Evolutionary conservation across 768 basidiomycete species (phyloP), one percentile per base, ranked within the genome.

Genomic region (Hericium rajendrae): DNA sequence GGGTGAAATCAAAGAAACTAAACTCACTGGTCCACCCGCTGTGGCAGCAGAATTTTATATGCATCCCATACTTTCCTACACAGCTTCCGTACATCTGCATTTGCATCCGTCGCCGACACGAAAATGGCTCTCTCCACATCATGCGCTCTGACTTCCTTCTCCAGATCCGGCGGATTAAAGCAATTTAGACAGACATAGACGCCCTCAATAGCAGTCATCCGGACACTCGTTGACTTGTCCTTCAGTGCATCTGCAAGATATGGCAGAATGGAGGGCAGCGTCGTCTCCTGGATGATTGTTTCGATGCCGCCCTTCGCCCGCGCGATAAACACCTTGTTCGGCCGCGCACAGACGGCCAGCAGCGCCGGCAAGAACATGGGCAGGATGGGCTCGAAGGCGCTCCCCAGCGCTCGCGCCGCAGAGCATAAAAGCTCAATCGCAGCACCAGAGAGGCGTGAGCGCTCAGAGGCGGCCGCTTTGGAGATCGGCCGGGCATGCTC

Each of bases 131-230:
- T 73, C 68, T 94, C 91, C 26, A 94, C 74, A 41, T 86, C 82
- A 48, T 74, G 74, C 0, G 81, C 83, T 15, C 85, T 73, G 0
- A 71, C 59, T 50, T 89, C 86, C 67, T 80, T 86, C 68, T 88
- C 87, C 32, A 91, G 68, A 62, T 91, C 87, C 0, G 87, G 86
- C 9, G 88, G 89, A 69, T 88, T 89, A 67, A 84, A 85, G 62
- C 79, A 83, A 59, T 87, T 87, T 54, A 92, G 72, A 60, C 83
- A 86, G 15, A 77, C 74, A 51, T 91, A 66, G 0, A 83, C 74
- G 32, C 81, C 76, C 68, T 91, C 88, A 3, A 82, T 79, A n/a
- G 82, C 80, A 16, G 78, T 76, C 5, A 87, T 65, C 54, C 91
- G 78, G 28, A 86, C 71, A 2, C 81, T 78, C 18, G 74, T 69